Evolutionary conservation across 2,329 filamentous ascomycete genomes (phyloP).

Genomic region (Chaetothyriales sp.): DNA sequence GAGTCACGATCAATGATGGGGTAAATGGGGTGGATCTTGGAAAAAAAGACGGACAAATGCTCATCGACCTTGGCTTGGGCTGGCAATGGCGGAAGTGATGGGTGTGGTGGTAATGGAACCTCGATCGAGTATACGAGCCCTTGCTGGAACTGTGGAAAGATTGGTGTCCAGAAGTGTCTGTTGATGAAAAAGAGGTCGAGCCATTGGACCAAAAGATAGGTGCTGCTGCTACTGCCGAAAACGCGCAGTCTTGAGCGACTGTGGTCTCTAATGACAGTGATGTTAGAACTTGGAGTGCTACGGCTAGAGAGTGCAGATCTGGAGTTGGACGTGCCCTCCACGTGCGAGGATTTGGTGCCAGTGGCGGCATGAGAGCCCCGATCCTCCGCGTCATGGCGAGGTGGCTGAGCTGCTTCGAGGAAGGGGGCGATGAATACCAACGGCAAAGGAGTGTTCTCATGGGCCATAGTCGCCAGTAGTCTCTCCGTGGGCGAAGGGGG

Average conservation of each 20-base stretch:
- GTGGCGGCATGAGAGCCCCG: background rate
- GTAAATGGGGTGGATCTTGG: conserved; percentile 1
- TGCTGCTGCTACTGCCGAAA: conserved; percentile 5
- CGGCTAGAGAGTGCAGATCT: background rate
- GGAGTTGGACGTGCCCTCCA: background rate
- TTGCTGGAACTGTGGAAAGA: conserved; percentile 5
- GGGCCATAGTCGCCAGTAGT: conserved; percentile 1
- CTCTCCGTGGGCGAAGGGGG: conserved; percentile 2
- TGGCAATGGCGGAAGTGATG: conserved; percentile 2
- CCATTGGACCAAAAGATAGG: conserved; percentile 4
- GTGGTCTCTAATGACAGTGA: conserved; percentile 3
- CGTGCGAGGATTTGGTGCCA: background rate
- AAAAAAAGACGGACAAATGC: conserved; percentile 3
- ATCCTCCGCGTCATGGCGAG: background rate
- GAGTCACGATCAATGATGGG: conserved; percentile 1
- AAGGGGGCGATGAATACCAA: conserved; percentile 3
- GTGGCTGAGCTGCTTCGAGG: background rate
- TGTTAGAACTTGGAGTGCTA: conserved; percentile 1
- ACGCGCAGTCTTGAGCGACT: conserved; percentile 2
- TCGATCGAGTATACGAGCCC: conserved; percentile 5
- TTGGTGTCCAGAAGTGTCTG: conserved; percentile 1
- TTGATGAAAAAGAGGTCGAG: conserved; percentile 6
- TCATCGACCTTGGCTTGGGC: background rate
- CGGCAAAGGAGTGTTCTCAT: conserved; percentile 1
- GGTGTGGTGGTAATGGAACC: conserved; percentile 1